Base-by-base conservation (phyloP, 2,329 filamentous ascomycete species). In the Akanthomyces lecanii region DNA sequence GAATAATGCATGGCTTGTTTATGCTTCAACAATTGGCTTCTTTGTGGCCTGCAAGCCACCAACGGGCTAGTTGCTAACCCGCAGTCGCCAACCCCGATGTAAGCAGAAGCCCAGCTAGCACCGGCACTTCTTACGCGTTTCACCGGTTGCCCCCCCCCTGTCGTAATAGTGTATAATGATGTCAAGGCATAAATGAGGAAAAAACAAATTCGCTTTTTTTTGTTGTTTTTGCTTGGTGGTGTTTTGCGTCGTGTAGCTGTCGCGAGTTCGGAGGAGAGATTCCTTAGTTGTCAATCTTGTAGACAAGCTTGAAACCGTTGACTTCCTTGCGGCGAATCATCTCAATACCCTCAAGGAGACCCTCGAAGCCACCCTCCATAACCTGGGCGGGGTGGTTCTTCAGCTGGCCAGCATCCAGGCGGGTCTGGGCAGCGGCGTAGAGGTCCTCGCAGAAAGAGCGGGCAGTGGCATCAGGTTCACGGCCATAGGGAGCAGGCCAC, bases 301-400 rank as follows among this genome's bases (percentile, higher is more conserved):
- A 79, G 2, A 81, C 78, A 62, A 80, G 68, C 72, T 80, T 80
- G 40, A 71, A 72, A 23, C 72, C 77, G 60, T 75, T 77, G 40
- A 79, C 71, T 67, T 72, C 66, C 1, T 69, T 71, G 8, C 70
- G 66, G 63, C 66, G 68, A 54, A 75, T 58, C 64, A 74, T 70
- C 36, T 72, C 68, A n/a, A 77, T 54, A 2, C 74, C 73, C 18
- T 64, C 57, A 8, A 77, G 52, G 16, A 76, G 69, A 5, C 74
- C 76, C 66, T 75, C 69, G 0, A 77, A 64, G 2, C 75, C 74
- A 5, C 58, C 63, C 47, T 65, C 18, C 55, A 63, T 61, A 5
- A 63, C 57, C 38, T 63, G 56, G 30, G 62, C 56, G 12, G 67
- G 67, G 36, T 67, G 67, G 42, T 60, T 62, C 25, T 63, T 61